These are phyloP conservation scores for Trichoderma asperelloides DNA, from an alignment of 495 filamentous ascomycete genomes.

Conservation along the genomic window DNA sequence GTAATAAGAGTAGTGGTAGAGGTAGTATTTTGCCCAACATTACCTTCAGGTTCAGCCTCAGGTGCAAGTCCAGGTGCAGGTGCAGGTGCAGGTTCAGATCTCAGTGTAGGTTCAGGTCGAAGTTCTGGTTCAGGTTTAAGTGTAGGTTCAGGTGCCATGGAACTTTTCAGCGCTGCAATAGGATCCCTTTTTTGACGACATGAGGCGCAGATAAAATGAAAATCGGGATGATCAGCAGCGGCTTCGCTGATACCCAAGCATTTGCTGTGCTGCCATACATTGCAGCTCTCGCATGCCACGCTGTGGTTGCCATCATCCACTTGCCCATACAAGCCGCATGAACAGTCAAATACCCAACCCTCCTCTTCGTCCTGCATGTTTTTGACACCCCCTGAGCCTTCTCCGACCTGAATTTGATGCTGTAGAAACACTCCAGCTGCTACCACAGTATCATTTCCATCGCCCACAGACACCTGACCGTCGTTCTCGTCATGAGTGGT, in stretches of 20 bases:
- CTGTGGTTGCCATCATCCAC: slow-evolving; percentile 90
- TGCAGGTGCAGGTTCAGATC: too few species aligned
- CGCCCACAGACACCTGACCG: slow-evolving; percentile 66
- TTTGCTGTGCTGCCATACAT: slow-evolving; percentile 91
- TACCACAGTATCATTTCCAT: slow-evolving; percentile 53
- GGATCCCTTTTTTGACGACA: neutral
- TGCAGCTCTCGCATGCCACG: slow-evolving; percentile 90
- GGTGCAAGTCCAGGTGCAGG: too few species aligned
- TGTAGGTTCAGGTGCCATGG: neutral
- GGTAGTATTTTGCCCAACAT: too few species aligned
- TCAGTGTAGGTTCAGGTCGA: too few species aligned
- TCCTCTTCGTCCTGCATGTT: slow-evolving; percentile 66
- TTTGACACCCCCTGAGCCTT: slow-evolving; percentile 61
- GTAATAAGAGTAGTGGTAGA: too few species aligned
- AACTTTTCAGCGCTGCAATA: neutral
- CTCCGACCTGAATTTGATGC: slow-evolving; percentile 67
- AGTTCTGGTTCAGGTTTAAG: too few species aligned
- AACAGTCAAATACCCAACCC: slow-evolving; percentile 91
- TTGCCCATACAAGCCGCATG: slow-evolving; percentile 81
- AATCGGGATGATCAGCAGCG: slow-evolving; percentile 77
- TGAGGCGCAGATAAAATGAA: slow-evolving; percentile 68
- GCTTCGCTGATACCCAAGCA: slow-evolving; percentile 72
- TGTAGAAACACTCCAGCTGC: slow-evolving; percentile 67
- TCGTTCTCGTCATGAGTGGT: slow-evolving; percentile 76
- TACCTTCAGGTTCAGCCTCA: too few species aligned